These are phyloP conservation scores for Trichoderma polysporum DNA, from an alignment of 2,329 filamentous ascomycete genomes.

Conservation along the genomic window DNA sequence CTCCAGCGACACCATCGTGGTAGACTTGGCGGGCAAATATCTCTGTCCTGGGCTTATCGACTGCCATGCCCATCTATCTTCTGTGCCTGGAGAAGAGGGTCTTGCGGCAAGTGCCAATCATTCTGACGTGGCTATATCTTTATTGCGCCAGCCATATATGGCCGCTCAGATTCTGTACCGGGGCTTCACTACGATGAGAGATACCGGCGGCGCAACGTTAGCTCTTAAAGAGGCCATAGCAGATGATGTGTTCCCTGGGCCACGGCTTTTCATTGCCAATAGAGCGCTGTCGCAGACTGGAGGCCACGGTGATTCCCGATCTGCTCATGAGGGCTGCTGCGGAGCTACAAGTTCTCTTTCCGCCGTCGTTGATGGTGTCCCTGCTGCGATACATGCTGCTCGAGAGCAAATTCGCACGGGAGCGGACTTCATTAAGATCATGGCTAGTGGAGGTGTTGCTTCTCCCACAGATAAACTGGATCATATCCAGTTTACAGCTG, in stretches of 20 bases:
- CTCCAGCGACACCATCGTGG: slow-evolving; percentile 6
- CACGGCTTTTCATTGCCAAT: slow-evolving; percentile 55
- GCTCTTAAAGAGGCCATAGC: slow-evolving; percentile 57
- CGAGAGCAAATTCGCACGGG: slow-evolving; percentile 56
- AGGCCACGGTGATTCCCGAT: slow-evolving; percentile 55
- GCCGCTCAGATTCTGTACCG: slow-evolving; percentile 51
- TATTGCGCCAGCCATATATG: slow-evolving; percentile 49
- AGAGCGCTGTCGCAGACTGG: slow-evolving; percentile 57
- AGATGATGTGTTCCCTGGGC: slow-evolving; percentile 56
- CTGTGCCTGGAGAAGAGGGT: slow-evolving; percentile 31
- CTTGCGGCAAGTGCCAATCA: slow-evolving; percentile 28
- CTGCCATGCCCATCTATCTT: slow-evolving; percentile 35
- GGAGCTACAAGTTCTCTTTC: slow-evolving; percentile 13
- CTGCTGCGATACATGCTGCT: slow-evolving; percentile 51
- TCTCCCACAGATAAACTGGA: slow-evolving; percentile 55
- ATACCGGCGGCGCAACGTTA: slow-evolving; percentile 56
- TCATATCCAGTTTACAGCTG: slow-evolving; percentile 55
- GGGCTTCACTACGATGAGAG: slow-evolving; percentile 59
- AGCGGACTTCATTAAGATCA: slow-evolving; percentile 63
- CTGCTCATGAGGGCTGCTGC: slow-evolving; percentile 38
- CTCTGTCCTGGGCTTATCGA: slow-evolving; percentile 37
- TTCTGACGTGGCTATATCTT: slow-evolving; percentile 37
- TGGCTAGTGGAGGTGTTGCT: slow-evolving; percentile 57
- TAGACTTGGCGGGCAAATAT: slow-evolving; percentile 32
- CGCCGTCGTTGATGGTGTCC: slow-evolving; percentile 46